Evolutionary conservation across 2,329 filamentous ascomycete species (phyloP), one percentile per base, ranked within the genome.

Genomic region (Microdochium trichocladiopsis): DNA sequence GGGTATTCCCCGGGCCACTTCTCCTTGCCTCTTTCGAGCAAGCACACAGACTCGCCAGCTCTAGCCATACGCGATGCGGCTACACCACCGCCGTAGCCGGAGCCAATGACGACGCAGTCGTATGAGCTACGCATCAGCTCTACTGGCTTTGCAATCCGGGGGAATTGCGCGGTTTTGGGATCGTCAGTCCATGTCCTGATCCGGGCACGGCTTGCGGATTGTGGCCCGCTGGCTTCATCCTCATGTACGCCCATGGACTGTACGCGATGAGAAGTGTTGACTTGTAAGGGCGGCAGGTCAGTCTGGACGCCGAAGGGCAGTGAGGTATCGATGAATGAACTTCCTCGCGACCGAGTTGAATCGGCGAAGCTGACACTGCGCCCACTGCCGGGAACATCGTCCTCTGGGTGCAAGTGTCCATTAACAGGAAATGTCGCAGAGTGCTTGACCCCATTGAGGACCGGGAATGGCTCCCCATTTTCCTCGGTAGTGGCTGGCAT

Each of bases 1-100:
- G 83, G 83, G 56, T 83, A 87, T 62, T 86, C 82, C 4, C 83
- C 83, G 1, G 83, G 83, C 84, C 82, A 87, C 55, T 73, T 76
- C 65, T 88, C 84, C 52, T 76, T 71, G 2, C 84, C 85, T 18
- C 80, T 71, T 62, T 88, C 85, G 1, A 88, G 71, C 18, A 88
- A 65, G 54, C 83, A 86, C 1, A 88, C 84, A 2, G 71, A 76
- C 61, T 84, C 74, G 2, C 73, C 77, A 1, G 77, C 77, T 51
- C 84, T 75, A 2, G 83, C 78, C 76, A 87, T 82, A 11, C 83
- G 75, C 22, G 81, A 80, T 0, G 84, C 84, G 2, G 84, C 84
- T 21, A 88, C 79, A 23, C 77, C 80, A 37, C 82, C 84, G 23
- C 85, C 85, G 63, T 88, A 88, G 1, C 85, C 85, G 10, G 83